Base-by-base conservation (phyloP, 2,329 filamentous ascomycete genomes). In the Pseudogymnoascus sp. region DNA sequence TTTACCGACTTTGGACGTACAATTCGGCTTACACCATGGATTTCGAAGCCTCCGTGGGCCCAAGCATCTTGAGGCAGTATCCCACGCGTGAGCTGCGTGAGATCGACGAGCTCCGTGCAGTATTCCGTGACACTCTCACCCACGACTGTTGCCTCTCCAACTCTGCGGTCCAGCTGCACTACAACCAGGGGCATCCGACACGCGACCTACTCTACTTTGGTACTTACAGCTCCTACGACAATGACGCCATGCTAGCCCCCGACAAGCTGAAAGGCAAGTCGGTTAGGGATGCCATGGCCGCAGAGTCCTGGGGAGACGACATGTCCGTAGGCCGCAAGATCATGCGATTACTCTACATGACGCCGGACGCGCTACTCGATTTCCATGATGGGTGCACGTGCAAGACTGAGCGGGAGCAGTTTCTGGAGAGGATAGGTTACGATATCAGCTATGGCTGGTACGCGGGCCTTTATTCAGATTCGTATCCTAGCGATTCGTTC, bases 1-100 rank as follows among this genome's bases (percentile, higher is more conserved):
- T 72, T 29, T 72, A 72, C 60, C 66, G 67, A 24, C 67, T 68
- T 44, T 72, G 71, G 71, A 70, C 66, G 13, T 72, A 72, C 35
- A 67, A 68, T 7, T 67, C 60, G 8, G 66, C 71, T 21, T 72
- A 71, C 41, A 68, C 71, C 40, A 68, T 69, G n/a, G 64, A 67
- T 15, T 60, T 57, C 15, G 41, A 44, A 21, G 15, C 35, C 24
- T 44, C 59, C 15, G 41, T 31, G 8, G 35, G 41, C 4, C 37
- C 31, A 10, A 44, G 41, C 10, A 44, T 41, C 13, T 2, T 60
- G 17, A 36, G 39, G 8, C 59, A 58, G 8, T 60, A 44, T 10
- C 13, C 24, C n/a, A 47, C 59, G 17, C 40, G 59, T 5, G 59
- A 60, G 21, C 24, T 60, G 24, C 59, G 37, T 10, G 59, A 60